Evolutionary conservation across 2,329 filamentous ascomycete species (phyloP), one percentile per base, ranked within the genome.

Genomic region (Dothideomycetidae sp.): DNA sequence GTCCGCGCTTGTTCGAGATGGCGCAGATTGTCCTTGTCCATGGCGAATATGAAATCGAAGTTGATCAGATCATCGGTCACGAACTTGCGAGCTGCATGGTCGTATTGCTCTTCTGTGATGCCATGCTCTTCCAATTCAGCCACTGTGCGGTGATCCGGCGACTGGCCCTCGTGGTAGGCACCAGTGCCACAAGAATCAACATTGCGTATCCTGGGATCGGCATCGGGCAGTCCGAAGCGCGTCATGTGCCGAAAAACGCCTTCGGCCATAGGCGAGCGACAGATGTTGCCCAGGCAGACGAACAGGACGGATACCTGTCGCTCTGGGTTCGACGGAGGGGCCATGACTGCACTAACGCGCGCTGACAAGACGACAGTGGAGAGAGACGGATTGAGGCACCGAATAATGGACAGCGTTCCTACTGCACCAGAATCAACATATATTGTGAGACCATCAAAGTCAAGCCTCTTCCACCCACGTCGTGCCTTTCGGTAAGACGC

Each of bases 231-330:
- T 15, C 71, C 66, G 32, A 70, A 59, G 41, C 78, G 48, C 5
- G 61, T 71, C 29, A 90, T 63, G 42, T 77, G 72, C 41, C 75
- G 74, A 62, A 98, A 96, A 46, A 93, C 81, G 34, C 82, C 90
- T 65, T 96, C 88, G 31, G 86, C 84, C 90, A 98, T 96, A 19
- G 90, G 82, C 5, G 85, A 93, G 43, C 74, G 71, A 53, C 71
- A 98, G 53, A 96, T 96, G 60, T 98, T 98, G 57, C 90, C 90
- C 21, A 96, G 70, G 61, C 90, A 98, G 49, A 96, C 88, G 55
- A 96, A 96, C 36, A 96, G 73, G 26, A 96, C 80, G 2, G 78
- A 85, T 38, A 82, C 53, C 31, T n/a, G n/a, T n/a, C n/a, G n/a
- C n/a, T n/a, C n/a, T n/a, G n/a, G n/a, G n/a, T n/a, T n/a, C n/a